Evolutionary conservation across 2,329 filamentous ascomycete species (phyloP).

Genomic region (Monosporascus ibericus): DNA sequence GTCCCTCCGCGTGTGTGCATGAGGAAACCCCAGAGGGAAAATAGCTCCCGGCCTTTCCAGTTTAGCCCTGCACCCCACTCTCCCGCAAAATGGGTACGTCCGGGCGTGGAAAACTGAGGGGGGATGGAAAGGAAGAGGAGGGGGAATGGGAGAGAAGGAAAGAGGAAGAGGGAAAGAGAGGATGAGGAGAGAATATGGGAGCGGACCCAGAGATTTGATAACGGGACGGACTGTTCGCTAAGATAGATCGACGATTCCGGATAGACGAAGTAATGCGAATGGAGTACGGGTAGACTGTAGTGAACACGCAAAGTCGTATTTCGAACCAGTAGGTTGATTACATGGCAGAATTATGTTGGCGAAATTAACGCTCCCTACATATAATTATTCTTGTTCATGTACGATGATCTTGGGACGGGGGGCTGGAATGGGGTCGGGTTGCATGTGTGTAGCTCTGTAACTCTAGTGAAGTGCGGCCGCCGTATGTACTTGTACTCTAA

Average conservation of each 20-base stretch:
- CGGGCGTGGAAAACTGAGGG: neutral
- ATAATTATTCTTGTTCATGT: neutral
- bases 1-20: neutral
- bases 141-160: constrained; percentile 5
- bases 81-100: neutral
- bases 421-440: neutral
- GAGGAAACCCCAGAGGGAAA: neutral
- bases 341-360: neutral
- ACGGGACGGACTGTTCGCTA: constrained; percentile 21
- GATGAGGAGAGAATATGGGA: constrained; percentile 12
- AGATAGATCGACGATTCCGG: constrained; percentile 10
- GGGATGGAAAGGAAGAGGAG: constrained; percentile 3
- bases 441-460: neutral
- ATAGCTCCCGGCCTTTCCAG: constrained; percentile 5
- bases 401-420: neutral
- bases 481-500: neutral
- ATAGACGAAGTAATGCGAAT: neutral
- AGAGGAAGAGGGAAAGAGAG: constrained; percentile 5
- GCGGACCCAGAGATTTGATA: constrained; percentile 24
- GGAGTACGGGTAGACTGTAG: neutral
- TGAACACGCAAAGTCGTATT: neutral
- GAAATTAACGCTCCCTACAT: neutral
- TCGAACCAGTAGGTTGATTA: neutral
- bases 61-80: constrained; percentile 1
- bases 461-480: neutral